These are phyloP conservation scores for Tetrahymena thermophila DNA, from an alignment of 73 alveolate species.

Conservation along the genomic window DNA sequence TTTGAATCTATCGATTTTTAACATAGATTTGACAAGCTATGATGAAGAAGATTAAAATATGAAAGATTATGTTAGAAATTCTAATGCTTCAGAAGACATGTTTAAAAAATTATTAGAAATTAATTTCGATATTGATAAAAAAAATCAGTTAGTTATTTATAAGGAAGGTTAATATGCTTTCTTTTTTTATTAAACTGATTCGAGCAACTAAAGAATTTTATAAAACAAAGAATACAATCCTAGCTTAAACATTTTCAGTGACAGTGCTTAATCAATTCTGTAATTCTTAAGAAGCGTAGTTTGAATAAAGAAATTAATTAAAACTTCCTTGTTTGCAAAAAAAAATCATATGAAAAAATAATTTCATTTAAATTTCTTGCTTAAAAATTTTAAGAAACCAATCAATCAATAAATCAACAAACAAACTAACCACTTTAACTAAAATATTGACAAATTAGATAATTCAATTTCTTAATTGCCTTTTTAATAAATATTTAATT, in stretches of 20 bases:
- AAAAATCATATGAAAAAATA: no score
- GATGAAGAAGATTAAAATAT: not conserved
- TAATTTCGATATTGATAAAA: not conserved
- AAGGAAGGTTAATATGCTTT: not conserved
- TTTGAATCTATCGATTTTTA: not conserved
- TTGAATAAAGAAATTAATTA: no score
- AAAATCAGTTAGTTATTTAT: not conserved
- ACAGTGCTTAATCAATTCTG: not conserved
- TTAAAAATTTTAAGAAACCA: no score
- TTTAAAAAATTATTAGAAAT: not conserved
- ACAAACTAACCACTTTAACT: no score
- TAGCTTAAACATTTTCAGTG: not conserved
- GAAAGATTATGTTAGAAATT: not conserved
- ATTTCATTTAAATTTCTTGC: no score
- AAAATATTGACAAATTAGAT: no score
- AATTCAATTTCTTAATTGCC: no score
- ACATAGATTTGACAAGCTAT: not conserved
- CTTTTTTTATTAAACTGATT: not conserved
- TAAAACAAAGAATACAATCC: not conserved
- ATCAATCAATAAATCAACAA: no score
- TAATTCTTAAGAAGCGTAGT: not conserved
- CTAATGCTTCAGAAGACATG: not conserved
- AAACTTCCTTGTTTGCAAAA: no score
- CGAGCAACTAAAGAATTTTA: not conserved
- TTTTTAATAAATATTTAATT: no score